Evolutionary conservation across 805 yeast species (phyloP), one percentile per base, ranked within the genome.

Genomic region (Starmerella apicola): DNA sequence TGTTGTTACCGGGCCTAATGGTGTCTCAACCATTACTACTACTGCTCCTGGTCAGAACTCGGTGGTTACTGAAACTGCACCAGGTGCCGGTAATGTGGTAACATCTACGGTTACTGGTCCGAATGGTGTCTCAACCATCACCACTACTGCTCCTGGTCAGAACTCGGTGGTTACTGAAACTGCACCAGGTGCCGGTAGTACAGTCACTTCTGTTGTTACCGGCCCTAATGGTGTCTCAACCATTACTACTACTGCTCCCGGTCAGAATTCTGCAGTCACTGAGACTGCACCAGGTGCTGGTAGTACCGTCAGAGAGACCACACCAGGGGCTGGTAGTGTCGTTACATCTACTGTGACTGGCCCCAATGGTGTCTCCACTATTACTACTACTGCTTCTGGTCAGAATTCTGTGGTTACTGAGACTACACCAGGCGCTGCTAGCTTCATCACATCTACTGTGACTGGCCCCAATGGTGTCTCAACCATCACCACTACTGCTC

Each of bases 21-120:
- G 17, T 19, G 13, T 26, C 15, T 9, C 28, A 5, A 19, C 16
- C 16, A 17, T 16, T 10, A 8, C 16, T 16, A 15, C 23, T 19
- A 31, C 34, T 15, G 17, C 10, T 8, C n/a, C 30, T 12, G 37
- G 37, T 10, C 24, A 31, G n/a, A 34, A 16, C 15, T 22, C 31
- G 5, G 26, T 32, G 7, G 24, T 12, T 9, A 17, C 30, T 15
- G 15, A 12, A 6, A 8, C 30, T 12, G 30, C 15, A n/a, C n/a
- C 17, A 12, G 15, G 7, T 13, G 15, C 17, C 15, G 15, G 15
- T 8, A 8, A 27, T 12, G 30, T 10, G 10, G 17, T 18, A 3
- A 28, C 29, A 4, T 13, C 16, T 6, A 38, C 41, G 3, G 27
- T 20, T 9, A 18, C 32, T 15, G 36, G 36, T 21, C 32, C 37